Percentiles rank a stretch among this genome's conserved stretches.
Evolutionary conservation across 257 asterid genomes (phyloP).

Genomic region (Solanum gandarillasii): DNA sequence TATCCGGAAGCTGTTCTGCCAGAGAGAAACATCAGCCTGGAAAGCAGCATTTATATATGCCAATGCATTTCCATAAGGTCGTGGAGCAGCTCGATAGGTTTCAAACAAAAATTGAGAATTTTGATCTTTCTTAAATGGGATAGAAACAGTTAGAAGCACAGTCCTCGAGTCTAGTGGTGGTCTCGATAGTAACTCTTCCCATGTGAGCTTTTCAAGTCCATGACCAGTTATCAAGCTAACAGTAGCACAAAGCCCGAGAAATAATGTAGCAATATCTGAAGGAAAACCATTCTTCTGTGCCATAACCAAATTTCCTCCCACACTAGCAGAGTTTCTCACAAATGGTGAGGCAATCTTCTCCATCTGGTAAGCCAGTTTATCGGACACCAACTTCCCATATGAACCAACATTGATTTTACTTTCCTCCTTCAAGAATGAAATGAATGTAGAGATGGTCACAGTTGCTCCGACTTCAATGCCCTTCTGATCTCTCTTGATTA

Average conservation of each 20-base stretch:
- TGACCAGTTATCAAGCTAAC: conserved; percentile 27
- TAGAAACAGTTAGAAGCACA: conserved; percentile 37
- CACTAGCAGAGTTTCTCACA: conserved; percentile 52
- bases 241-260: conserved; percentile 36
- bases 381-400: conserved; percentile 16
- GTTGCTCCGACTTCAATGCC: conserved; percentile 62
- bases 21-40: conserved; percentile 36
- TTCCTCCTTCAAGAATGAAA: conserved; percentile 24
- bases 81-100: conserved; percentile 55
- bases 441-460: conserved; percentile 38
- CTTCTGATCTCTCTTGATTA: conserved; percentile 11
- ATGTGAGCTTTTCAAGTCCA: conserved; percentile 18
- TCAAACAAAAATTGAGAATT: conserved; percentile 33
- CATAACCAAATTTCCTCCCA: conserved; percentile 68
- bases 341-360: conserved; percentile 51
- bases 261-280: conserved; percentile 56
- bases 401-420: conserved; percentile 1
- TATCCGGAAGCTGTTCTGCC: conserved; percentile 17
- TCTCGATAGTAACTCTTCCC: conserved; percentile 42
- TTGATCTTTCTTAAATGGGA: conserved; percentile 30
- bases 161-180: conserved; percentile 36
- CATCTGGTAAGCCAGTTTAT: conserved; percentile 51
- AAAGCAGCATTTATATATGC: conserved; percentile 63
- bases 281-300: conserved; percentile 60
- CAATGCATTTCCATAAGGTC: conserved; percentile 64